Evolutionary conservation across 2,329 filamentous ascomycete species (phyloP).

Genomic region (Seiridium unicorne): DNA sequence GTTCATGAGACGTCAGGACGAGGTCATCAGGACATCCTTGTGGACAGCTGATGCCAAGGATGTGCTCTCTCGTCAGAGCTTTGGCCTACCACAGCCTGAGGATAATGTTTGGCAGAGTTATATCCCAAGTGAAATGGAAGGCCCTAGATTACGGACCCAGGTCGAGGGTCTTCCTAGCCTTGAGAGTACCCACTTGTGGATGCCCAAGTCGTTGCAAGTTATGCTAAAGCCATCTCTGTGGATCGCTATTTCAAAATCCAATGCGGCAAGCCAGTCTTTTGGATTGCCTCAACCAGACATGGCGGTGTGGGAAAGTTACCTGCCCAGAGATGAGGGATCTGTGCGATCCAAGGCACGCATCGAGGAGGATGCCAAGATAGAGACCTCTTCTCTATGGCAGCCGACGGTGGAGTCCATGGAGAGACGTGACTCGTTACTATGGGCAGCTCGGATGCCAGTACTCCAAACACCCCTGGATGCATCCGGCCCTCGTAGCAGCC

Average conservation of each 20-base stretch:
- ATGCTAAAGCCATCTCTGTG: not conserved
- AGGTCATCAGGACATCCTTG: conserved; percentile 8
- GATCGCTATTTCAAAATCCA: not conserved
- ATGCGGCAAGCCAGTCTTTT: not conserved
- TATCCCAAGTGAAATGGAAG: conserved; percentile 20
- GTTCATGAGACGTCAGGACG: conserved; percentile 15
- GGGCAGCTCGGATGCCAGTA: conserved; percentile 5
- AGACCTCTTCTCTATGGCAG: conserved; percentile 8
- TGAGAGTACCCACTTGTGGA: conserved; percentile 37
- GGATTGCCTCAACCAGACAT: conserved; percentile 9
- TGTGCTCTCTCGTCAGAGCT: not conserved
- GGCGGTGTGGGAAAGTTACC: conserved; percentile 8
- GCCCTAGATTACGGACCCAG: conserved; percentile 26
- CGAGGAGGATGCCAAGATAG: not conserved
- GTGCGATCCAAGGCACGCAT: conserved; percentile 1
- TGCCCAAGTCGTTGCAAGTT: not conserved
- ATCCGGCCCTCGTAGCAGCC: not conserved
- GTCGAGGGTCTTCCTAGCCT: conserved; percentile 26
- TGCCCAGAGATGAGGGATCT: not conserved
- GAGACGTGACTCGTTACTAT: conserved; percentile 9
- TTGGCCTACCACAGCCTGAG: conserved; percentile 34
- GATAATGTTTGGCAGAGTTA: conserved; percentile 34
- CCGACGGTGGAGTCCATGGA: not conserved
- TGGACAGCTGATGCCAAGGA: conserved; percentile 16
- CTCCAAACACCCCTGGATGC: not conserved